Base-by-base conservation (phyloP, 768 basidiomycete species). In the Lactifluus pinguis region DNA sequence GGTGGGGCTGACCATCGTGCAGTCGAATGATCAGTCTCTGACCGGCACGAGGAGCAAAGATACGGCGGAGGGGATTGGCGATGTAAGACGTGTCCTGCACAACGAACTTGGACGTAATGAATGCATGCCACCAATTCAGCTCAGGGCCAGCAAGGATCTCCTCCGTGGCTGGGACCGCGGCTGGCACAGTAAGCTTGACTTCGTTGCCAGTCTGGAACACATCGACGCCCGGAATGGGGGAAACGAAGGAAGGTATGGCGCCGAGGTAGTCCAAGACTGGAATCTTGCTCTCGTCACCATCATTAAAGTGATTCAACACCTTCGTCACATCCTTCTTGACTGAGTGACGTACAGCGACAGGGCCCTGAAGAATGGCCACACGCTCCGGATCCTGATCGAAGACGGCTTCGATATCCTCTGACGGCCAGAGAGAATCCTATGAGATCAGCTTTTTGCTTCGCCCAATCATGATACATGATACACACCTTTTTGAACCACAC, bases 401-500 rank as follows among this genome's bases (percentile, higher is more conserved):
- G 45, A 99, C 94, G 14, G 95, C 95, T 63, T 98, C 97, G 65
- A 98, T 94, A 72, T 99, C 97, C 73, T 98, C 95, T 2, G 93
- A 90, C 44, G 90, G 89, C 95, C 95, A 98, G 11, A 98, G 83
- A 7, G 95, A 98, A 72, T 98, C 95, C 90, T 92, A 66, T 66
- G 62, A 63, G 53, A 49, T 69, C 39, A 66, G 59, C 55, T 51
- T 17, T 41, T 25, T 25, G 50, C 44, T 25, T 29, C 34, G 10
- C 11, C 4, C 25, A 53, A 49, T 21, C 52, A 19, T 58, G 51
- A 25, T 52, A 48, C 39, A 32, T 39, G 47, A 64, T 3, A 79
- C 44, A 10, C 34, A 89, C 92, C 87, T 99, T 99, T 82, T 99
- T 98, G 79, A 99, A 98, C 97, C 97, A 99, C 54, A 98, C 94